phyloP scores from a whole-genome alignment of 768 basidiomycete genomes.

The Suillus occidentalis region DNA sequence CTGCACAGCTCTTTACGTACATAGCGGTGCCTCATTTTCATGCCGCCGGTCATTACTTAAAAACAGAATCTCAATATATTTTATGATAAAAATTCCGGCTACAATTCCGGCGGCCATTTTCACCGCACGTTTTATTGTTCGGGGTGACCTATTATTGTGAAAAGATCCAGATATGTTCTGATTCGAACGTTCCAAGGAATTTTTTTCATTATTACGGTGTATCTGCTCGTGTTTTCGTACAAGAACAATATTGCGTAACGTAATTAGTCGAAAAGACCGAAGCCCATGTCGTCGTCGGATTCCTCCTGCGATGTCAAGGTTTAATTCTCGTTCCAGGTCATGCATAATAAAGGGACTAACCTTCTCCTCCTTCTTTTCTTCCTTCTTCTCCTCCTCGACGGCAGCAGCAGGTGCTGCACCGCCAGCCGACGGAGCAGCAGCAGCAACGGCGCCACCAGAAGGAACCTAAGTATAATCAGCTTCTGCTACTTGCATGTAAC shows the following conservation, averaged over 20 bases:
- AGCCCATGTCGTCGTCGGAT: conserved; percentile 99
- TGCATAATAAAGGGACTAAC: conserved; percentile 36
- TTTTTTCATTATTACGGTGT: conserved; percentile 10
- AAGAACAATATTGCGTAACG: conserved; percentile 12
- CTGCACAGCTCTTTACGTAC: conserved; percentile 11
- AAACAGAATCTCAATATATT: not conserved
- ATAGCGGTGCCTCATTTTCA: conserved; percentile 9
- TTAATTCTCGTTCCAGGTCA: conserved; percentile 6
- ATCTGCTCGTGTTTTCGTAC: conserved; percentile 7
- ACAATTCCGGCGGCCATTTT: conserved; percentile 8
- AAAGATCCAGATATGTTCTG: conserved; percentile 4
- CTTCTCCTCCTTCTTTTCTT: conserved; percentile 91
- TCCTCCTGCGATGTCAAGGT: conserved; percentile 59
- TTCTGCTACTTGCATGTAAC: not conserved
- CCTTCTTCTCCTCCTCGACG: conserved; percentile 71
- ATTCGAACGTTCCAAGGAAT: conserved; percentile 10
- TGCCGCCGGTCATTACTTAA: conserved; percentile 21
- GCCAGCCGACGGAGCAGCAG: conserved; percentile 48
- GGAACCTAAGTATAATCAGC: conserved; percentile 59
- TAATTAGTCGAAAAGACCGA: conserved; percentile 92
- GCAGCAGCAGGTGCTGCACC: conserved; percentile 52
- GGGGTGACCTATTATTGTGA: not conserved
- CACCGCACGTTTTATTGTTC: not conserved
- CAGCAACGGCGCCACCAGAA: conserved; percentile 80
- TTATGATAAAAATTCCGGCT: conserved; percentile 1